These are phyloP conservation scores for Zygosaccharomyces siamensis DNA, from an alignment of 805 yeast species.

Conservation along the genomic window DNA sequence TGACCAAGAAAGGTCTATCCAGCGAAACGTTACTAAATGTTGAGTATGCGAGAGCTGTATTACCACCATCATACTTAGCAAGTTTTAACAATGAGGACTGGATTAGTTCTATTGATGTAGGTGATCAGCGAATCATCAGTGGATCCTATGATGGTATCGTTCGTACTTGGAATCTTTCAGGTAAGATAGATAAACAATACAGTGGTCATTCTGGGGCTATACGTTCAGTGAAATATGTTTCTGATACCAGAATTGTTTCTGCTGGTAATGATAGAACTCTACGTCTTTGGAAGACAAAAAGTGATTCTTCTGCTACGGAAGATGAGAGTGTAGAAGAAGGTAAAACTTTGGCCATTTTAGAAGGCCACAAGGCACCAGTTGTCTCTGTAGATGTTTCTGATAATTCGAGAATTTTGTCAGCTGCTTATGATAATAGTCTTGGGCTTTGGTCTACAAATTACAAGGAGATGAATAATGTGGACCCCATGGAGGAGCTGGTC, in stretches of 20 bases:
- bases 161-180: slow-evolving; percentile 79
- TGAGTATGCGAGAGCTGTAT: slow-evolving; percentile 86
- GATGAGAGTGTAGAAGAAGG: slow-evolving; percentile 57
- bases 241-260: slow-evolving; percentile 69
- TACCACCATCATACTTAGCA: slow-evolving; percentile 90
- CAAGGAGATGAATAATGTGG: slow-evolving; percentile 73
- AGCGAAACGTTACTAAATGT: slow-evolving; percentile 72
- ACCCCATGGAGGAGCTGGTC: slow-evolving; percentile 42
- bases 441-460: slow-evolving; percentile 86
- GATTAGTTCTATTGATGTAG: slow-evolving; percentile 65
- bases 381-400: slow-evolving; percentile 61
- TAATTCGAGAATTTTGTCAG: slow-evolving; percentile 68
- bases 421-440: slow-evolving; percentile 71
- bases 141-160: slow-evolving; percentile 96
- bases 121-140: slow-evolving; percentile 53
- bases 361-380: slow-evolving; percentile 89
- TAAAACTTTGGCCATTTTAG: slow-evolving; percentile 75
- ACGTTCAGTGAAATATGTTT: slow-evolving; percentile 74
- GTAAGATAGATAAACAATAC: slow-evolving; percentile 72
- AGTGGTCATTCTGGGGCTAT: slow-evolving; percentile 88
- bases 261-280: slow-evolving; percentile 87
- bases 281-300: slow-evolving; percentile 77
- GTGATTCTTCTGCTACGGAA: slow-evolving; percentile 31
- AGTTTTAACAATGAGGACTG: slow-evolving; percentile 92
- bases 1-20: slow-evolving; percentile 71